Conservation (phyloP, 768 basidiomycete species). For the Myochromella boudieri region DNA sequence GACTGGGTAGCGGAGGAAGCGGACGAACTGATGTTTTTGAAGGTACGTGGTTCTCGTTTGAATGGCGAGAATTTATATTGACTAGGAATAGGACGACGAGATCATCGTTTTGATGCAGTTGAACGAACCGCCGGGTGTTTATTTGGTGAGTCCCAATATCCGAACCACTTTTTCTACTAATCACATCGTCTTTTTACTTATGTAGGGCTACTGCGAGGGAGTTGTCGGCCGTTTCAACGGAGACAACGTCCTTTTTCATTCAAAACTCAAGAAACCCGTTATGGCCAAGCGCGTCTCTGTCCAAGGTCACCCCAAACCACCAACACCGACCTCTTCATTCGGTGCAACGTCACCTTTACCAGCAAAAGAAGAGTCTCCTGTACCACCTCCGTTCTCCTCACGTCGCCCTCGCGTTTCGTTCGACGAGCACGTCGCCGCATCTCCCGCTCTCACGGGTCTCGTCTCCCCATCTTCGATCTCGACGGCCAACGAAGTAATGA, state of each 20-base stretch:
- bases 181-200: not conserved
- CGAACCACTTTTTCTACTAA: not conserved
- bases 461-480: not conserved
- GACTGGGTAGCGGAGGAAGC: slow-evolving; percentile 75
- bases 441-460: not conserved
- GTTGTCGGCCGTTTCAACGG: slow-evolving; percentile 77
- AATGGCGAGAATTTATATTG: no score
- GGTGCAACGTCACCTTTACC: slow-evolving; percentile 11
- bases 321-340: slow-evolving; percentile 23
- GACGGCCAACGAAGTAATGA: not conserved
- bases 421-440: slow-evolving; percentile 12
- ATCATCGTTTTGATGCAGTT: slow-evolving; percentile 78
- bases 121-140: slow-evolving; percentile 48
- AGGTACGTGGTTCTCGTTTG: slow-evolving; percentile 43
- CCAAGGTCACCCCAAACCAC: no score
- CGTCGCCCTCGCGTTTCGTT: slow-evolving; percentile 13
- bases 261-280: slow-evolving; percentile 76
- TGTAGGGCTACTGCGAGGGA: slow-evolving; percentile 83
- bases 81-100: slow-evolving; percentile 64
- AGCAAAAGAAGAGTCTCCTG: slow-evolving; percentile 6
- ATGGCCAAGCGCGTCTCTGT: slow-evolving; percentile 67
- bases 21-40: slow-evolving; percentile 86
- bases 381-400: not conserved
- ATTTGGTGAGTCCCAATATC: slow-evolving; percentile 53
- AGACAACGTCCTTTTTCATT: slow-evolving; percentile 63